Evolutionary conservation across 2,329 filamentous ascomycete species (phyloP), one percentile per base, ranked within the genome.

Genomic region (Alternaria viburni): DNA sequence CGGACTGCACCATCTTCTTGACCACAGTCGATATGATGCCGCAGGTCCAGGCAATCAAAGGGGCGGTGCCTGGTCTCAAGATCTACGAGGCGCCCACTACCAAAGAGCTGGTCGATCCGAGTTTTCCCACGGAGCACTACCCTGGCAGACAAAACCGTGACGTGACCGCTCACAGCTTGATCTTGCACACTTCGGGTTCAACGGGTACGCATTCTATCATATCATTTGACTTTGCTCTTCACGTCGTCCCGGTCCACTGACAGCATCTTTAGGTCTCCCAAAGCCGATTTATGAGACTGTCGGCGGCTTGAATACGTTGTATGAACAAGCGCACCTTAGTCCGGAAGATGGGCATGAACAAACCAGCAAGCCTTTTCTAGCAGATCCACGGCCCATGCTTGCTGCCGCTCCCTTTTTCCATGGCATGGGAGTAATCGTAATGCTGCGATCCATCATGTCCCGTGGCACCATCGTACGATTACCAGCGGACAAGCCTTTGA

Each of bases 181-280:
- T 59, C 12, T n/a, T 59, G 11, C 57, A 59, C 15, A 59, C 57
- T 12, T 59, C 57, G 3, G 57, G 57, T 12, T 59, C 57, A 21
- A 59, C 57, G 4, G 57, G 57, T 32, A 47, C 17, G 57, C 1
- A 43, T 13, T 8, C 8, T 2, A 5, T 11, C 12, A 32, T n/a
- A 9, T 6, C 19, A 28, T 23, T 6, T 2, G 7, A 12, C 2
- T 25, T 15, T 10, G 5, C 32, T 25, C 6, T 23, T 2, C 6
- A 9, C 9, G 7, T 21, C 5, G 21, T n/a, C 2, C 1, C 4
- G 11, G 13, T 21, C 12, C n/a, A 5, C 50, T 49, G 13, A 59
- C 28, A 15, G 1, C 3, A 4, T 5, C 2, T 13, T 4, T 8
- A 59, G 57, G 57, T 43, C 50, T 55, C n/a, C 57, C 57, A 3